These are phyloP conservation scores for Penicillium occitanis DNA, from an alignment of 2,329 filamentous ascomycete species.

Conservation along the genomic window DNA sequence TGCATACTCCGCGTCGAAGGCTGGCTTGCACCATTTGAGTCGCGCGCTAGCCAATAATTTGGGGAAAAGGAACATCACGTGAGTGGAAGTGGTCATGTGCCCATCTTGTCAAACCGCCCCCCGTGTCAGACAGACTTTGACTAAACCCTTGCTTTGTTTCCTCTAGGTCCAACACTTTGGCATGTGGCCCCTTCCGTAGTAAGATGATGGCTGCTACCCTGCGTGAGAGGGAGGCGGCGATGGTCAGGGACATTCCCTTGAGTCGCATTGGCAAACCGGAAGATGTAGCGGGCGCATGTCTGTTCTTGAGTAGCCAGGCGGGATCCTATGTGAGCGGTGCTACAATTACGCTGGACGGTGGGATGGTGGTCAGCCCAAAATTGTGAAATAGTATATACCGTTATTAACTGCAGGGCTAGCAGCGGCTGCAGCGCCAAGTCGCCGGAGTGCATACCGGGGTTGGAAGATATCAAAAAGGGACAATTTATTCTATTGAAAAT, in stretches of 20 bases:
- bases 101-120: neutral
- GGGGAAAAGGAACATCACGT: slow-evolving; percentile 54
- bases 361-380: slow-evolving; percentile 45
- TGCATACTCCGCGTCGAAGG: slow-evolving; percentile 55
- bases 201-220: slow-evolving; percentile 58
- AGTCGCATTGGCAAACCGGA: slow-evolving; percentile 65
- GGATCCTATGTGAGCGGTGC: slow-evolving; percentile 67
- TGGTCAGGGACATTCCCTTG: slow-evolving; percentile 61
- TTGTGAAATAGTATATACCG: slow-evolving; percentile 31
- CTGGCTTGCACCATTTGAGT: slow-evolving; percentile 55
- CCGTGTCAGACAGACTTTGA: neutral
- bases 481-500: neutral
- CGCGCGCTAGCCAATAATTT: slow-evolving; percentile 53
- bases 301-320: slow-evolving; percentile 68
- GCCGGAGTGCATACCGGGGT: neutral
- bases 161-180: slow-evolving; percentile 61
- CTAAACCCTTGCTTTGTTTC: slow-evolving; percentile 39
- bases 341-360: slow-evolving; percentile 63
- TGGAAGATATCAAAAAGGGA: neutral
- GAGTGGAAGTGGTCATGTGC: slow-evolving; percentile 32
- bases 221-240: slow-evolving; percentile 49
- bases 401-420: neutral
- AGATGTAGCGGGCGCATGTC: slow-evolving; percentile 69
- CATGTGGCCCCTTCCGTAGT: slow-evolving; percentile 64
- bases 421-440: neutral